Percentiles rank a stretch among this genome's conserved stretches.
Conservation (phyloP, 2,329 filamentous ascomycete species). For the Beauveria sp. region DNA sequence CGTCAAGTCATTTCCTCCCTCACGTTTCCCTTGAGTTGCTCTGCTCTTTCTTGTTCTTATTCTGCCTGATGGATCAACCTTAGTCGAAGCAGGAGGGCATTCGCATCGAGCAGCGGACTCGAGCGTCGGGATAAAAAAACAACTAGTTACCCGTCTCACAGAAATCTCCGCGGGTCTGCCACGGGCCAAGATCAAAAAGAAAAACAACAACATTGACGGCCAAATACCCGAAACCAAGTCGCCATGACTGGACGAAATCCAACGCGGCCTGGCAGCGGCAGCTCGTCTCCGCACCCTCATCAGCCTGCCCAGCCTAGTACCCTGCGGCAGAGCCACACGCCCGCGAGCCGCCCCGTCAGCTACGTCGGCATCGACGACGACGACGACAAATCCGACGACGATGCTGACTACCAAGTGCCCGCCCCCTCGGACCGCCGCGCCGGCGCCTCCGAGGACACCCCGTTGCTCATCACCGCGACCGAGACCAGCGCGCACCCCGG, state of each 20-base stretch:
- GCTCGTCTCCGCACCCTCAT: slow-evolving; percentile 24
- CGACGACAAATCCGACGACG: slow-evolving; percentile 2
- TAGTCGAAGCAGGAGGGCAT: not conserved
- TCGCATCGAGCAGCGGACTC: not conserved
- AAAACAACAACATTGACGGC: slow-evolving; percentile 18
- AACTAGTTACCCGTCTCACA: too few relatives aligned
- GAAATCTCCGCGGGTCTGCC: too few relatives aligned
- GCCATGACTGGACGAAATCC: slow-evolving; percentile 21
- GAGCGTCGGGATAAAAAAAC: not conserved
- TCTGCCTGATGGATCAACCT: not conserved
- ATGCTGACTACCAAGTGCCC: slow-evolving; percentile 15
- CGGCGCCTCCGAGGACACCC: slow-evolving; percentile 39
- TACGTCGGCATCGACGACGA: slow-evolving; percentile 8
- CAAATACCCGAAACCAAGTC: slow-evolving; percentile 20
- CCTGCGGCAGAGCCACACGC: slow-evolving; percentile 38
- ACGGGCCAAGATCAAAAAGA: not conserved
- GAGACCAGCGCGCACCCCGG: slow-evolving; percentile 31
- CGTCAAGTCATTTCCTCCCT: not conserved
- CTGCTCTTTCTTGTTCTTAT: not conserved
- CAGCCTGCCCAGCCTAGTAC: slow-evolving; percentile 36
- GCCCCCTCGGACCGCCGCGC: slow-evolving; percentile 17
- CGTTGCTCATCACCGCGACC: slow-evolving; percentile 31
- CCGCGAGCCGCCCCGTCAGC: slow-evolving; percentile 19
- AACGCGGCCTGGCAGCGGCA: slow-evolving; percentile 22
- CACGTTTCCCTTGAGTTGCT: not conserved